A percentile compares a stretch with the other conserved stretches of the same genome.
phyloP scores from a whole-genome alignment of 768 basidiomycete species.

The Leccinum pellstonianum region DNA sequence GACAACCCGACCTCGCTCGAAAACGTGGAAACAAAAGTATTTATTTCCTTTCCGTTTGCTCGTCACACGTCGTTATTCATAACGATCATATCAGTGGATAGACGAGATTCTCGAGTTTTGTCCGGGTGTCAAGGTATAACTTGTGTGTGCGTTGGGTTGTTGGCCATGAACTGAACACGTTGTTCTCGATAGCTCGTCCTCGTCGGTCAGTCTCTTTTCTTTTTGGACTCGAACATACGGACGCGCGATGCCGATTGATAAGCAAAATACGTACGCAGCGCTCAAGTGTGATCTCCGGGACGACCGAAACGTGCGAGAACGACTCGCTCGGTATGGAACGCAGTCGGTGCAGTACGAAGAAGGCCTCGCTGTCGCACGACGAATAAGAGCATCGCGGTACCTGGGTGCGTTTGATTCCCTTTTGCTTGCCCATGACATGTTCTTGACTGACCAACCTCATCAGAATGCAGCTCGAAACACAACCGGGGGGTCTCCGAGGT shows the following conservation, averaged over 20 bases:
- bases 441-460: not conserved
- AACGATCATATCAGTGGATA: slow-evolving; percentile 63
- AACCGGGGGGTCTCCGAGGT: slow-evolving; percentile 94
- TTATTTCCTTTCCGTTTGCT: not conserved
- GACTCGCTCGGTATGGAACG: slow-evolving; percentile 65
- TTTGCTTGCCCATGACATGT: not conserved
- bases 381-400: slow-evolving; percentile 92
- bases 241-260: slow-evolving; percentile 12
- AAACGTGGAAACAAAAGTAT: slow-evolving; percentile 91
- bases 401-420: slow-evolving; percentile 52
- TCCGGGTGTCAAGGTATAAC: slow-evolving; percentile 84
- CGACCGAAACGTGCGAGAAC: slow-evolving; percentile 68
- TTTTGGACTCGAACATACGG: not conserved
- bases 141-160: not conserved
- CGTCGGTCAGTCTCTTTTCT: slow-evolving; percentile 60
- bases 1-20: slow-evolving; percentile 95
- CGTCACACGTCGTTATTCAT: not conserved
- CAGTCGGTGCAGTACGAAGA: slow-evolving; percentile 90
- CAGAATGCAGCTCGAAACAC: slow-evolving; percentile 97
- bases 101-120: slow-evolving; percentile 91
- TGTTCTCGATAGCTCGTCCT: slow-evolving; percentile 63
- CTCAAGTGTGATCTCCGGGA: slow-evolving; percentile 96
- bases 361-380: slow-evolving; percentile 81
- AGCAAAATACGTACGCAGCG: slow-evolving; percentile 44
- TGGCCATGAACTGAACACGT: slow-evolving; percentile 4